Conservation (phyloP, 148 eudicot species). For the Amaranthus hypochondriacus region DNA sequence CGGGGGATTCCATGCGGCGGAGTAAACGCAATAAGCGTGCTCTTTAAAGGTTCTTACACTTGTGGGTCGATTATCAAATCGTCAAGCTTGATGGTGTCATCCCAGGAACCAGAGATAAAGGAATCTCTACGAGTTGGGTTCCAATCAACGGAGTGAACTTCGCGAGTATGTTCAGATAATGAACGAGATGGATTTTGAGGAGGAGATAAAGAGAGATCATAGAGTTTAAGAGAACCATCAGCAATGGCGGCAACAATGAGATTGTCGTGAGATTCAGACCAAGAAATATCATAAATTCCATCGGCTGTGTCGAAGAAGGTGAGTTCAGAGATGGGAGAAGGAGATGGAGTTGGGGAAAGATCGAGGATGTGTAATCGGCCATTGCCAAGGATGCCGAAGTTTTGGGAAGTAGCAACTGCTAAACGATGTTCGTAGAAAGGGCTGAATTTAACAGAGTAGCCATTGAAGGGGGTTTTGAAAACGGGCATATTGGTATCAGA, state of each 20-base stretch:
- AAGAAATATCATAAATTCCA: conserved; percentile 85
- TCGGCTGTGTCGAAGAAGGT: conserved; percentile 91
- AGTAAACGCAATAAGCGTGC: conserved; percentile 87
- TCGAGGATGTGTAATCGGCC: conserved; percentile 86
- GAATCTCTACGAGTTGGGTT: conserved; percentile 78
- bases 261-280: conserved; percentile 91
- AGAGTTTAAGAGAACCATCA: conserved; percentile 80
- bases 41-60: conserved; percentile 86
- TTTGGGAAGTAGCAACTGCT: conserved; percentile 89
- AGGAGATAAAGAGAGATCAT: conserved; percentile 80
- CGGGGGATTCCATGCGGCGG: conserved; percentile 79
- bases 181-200: conserved; percentile 68
- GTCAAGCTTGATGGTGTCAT: conserved; percentile 88
- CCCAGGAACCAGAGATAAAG: conserved; percentile 80
- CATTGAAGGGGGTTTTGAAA: conserved; percentile 82
- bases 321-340: conserved; percentile 41
- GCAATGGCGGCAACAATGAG: conserved; percentile 80
- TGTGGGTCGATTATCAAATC: conserved; percentile 64
- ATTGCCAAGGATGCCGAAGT: conserved; percentile 98
- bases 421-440: conserved; percentile 81
- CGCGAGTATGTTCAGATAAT: conserved; percentile 78
- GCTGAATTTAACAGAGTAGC: conserved; percentile 96
- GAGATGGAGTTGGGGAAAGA: conserved; percentile 38
- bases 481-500: conserved; percentile 47
- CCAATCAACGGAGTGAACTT: conserved; percentile 69